phyloP scores from a whole-genome alignment of 352 stramenopile genomes.

The Phytophthora litchii region DNA sequence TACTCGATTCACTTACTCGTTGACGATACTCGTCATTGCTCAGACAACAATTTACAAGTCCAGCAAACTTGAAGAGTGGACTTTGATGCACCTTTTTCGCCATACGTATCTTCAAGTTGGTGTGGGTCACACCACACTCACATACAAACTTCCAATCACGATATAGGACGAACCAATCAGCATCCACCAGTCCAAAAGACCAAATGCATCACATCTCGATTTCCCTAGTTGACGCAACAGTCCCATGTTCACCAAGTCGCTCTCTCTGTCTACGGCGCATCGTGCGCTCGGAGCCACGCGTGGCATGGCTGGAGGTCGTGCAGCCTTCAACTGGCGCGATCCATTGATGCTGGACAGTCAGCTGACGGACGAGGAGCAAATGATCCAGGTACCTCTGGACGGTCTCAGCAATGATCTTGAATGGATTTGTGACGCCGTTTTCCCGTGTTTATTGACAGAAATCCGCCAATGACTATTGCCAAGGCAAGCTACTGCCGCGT shows the following conservation, averaged over 20 bases:
- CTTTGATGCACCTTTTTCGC: conserved; percentile 8
- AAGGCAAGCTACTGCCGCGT: conserved; percentile 92
- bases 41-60: too few relatives aligned
- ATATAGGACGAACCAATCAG: conserved; percentile 45
- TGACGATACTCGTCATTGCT: too few relatives aligned
- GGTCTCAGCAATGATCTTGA: conserved; percentile 4
- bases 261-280: conserved; percentile 22
- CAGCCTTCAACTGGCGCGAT: conserved; percentile 83
- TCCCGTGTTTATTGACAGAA: conserved; percentile 58
- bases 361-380: conserved; percentile 90
- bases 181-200: conserved; percentile 1
- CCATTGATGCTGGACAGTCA: conserved; percentile 76
- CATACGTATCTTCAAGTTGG: conserved; percentile 28
- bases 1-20: too few relatives aligned
- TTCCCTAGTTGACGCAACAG: conserved; percentile 25
- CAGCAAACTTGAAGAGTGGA: conserved; percentile 20
- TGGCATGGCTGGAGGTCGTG: conserved; percentile 55
- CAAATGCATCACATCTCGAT: conserved; percentile 25
- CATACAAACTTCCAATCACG: conserved; percentile 37
- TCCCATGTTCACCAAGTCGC: conserved; percentile 37
- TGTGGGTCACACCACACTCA: conserved; percentile 4
- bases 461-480: conserved; percentile 93
- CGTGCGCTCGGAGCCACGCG: conserved; percentile 36
- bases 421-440: conserved; percentile 9
- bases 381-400: conserved; percentile 78